These are phyloP conservation scores for Termitomyces sp. DNA, from an alignment of 768 basidiomycete genomes.

Conservation along the genomic window DNA sequence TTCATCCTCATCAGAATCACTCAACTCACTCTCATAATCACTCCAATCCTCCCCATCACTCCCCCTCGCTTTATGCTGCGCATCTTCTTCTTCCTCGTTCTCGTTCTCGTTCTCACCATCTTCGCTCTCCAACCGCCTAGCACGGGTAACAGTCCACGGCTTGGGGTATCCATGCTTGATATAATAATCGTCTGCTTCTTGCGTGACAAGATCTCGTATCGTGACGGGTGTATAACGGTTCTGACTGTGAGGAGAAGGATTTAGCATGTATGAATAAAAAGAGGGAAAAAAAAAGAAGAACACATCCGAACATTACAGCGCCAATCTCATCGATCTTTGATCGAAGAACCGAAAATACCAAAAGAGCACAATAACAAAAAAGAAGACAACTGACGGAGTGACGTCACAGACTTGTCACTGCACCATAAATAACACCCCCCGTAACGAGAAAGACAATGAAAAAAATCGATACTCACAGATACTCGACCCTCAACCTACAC, in stretches of 20 bases:
- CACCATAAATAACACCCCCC: too few relatives aligned
- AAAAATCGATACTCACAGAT: slow-evolving; percentile 12
- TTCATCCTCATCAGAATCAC: slow-evolving; percentile 8
- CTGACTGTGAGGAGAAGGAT: slow-evolving; percentile 6
- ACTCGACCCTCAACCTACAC: slow-evolving; percentile 15
- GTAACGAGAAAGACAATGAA: not conserved
- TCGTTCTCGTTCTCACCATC: not conserved
- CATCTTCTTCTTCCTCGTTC: not conserved
- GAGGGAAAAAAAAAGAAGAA: too few relatives aligned
- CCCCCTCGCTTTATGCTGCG: not conserved
- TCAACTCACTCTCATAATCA: slow-evolving; percentile 18
- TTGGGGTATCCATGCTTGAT: slow-evolving; percentile 12
- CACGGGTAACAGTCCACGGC: slow-evolving; percentile 1
- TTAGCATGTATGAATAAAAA: too few relatives aligned
- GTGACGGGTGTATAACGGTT: slow-evolving; percentile 15
- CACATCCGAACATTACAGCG: too few relatives aligned
- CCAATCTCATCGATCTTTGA: too few relatives aligned
- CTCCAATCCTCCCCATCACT: slow-evolving; percentile 17
- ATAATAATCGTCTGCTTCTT: slow-evolving; percentile 18
- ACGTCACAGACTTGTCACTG: too few relatives aligned
- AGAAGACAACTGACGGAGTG: too few relatives aligned
- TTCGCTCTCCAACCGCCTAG: not conserved
- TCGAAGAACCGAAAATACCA: too few relatives aligned
- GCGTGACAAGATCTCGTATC: slow-evolving; percentile 17
- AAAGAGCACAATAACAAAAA: too few relatives aligned